phyloP scores from a whole-genome alignment of 2,329 filamentous ascomycete species.

The Phaeoacremonium minimum region DNA sequence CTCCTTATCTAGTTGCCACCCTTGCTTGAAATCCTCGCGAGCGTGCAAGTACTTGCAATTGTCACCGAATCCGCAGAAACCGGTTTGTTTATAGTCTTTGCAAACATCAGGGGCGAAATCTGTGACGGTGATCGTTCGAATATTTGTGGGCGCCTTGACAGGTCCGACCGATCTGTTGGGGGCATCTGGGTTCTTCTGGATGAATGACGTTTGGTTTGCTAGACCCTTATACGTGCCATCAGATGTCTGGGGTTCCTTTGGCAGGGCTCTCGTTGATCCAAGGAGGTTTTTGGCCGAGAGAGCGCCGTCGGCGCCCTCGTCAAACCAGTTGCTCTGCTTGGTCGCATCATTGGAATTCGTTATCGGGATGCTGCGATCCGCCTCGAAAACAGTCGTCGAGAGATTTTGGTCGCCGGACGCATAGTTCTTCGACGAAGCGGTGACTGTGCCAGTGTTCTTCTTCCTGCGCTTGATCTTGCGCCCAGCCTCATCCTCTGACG shows the following conservation, averaged over 20 bases:
- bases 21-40: constrained; percentile 77
- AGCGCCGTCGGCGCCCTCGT: constrained; percentile 57
- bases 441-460: constrained; percentile 62
- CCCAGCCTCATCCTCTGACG: constrained; percentile 73
- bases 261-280: constrained; percentile 45
- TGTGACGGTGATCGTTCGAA: constrained; percentile 83
- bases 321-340: constrained; percentile 85
- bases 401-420: constrained; percentile 32
- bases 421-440: constrained; percentile 54
- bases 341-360: constrained; percentile 79
- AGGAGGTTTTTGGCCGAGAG: constrained; percentile 50
- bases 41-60: constrained; percentile 78
- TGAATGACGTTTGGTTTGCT: constrained; percentile 68
- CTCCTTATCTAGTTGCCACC: constrained; percentile 91
- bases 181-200: constrained; percentile 76
- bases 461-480: constrained; percentile 74
- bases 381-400: constrained; percentile 49
- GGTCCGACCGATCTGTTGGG: constrained; percentile 71
- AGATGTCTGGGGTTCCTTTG: constrained; percentile 25
- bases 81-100: constrained; percentile 65
- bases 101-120: constrained; percentile 93
- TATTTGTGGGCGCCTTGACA: constrained; percentile 81
- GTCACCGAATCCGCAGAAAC: constrained; percentile 63
- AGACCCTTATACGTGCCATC: constrained; percentile 76
- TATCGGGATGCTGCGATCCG: constrained; percentile 59